A percentile compares a stretch with the other conserved stretches of the same genome.
Evolutionary conservation across 257 asterid genomes (phyloP).

Genomic region (Lavandula angustifolia): DNA sequence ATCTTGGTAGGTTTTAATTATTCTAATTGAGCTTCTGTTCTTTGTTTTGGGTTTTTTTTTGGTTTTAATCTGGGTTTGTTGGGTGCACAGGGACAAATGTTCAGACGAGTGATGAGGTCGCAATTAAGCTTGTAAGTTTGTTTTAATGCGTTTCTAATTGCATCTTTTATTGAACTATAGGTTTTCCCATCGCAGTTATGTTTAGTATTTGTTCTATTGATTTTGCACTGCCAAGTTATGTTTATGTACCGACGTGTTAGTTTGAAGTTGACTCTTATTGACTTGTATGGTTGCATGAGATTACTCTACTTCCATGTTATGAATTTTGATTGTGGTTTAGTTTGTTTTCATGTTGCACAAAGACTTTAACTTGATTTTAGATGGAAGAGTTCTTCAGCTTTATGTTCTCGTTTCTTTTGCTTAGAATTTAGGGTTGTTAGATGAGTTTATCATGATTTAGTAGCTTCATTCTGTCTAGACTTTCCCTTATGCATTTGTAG

Average conservation of each 20-base stretch:
- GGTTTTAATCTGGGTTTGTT: slow-evolving; percentile 18
- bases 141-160: background rate
- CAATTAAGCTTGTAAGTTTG: slow-evolving; percentile 78
- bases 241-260: background rate
- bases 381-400: background rate
- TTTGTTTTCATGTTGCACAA: slow-evolving; percentile 2
- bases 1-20: slow-evolving; percentile 43
- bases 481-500: background rate
- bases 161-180: background rate
- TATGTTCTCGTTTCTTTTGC: background rate
- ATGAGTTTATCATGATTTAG: slow-evolving; percentile 6
- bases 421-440: slow-evolving; percentile 2
- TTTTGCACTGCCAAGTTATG: background rate
- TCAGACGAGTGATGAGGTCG: slow-evolving; percentile 85
- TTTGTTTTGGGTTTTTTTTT: slow-evolving; percentile 13
- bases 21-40: slow-evolving; percentile 1
- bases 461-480: background rate
- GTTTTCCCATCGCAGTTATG: background rate
- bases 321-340: slow-evolving; percentile 15
- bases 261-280: slow-evolving; percentile 19
- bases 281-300: background rate
- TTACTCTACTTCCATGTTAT: background rate
- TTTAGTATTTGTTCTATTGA: background rate
- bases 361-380: slow-evolving; percentile 15
- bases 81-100: slow-evolving; percentile 57